These are phyloP conservation scores for Fusarium cicatricum DNA, from an alignment of 2,329 filamentous ascomycete species.

Conservation along the genomic window DNA sequence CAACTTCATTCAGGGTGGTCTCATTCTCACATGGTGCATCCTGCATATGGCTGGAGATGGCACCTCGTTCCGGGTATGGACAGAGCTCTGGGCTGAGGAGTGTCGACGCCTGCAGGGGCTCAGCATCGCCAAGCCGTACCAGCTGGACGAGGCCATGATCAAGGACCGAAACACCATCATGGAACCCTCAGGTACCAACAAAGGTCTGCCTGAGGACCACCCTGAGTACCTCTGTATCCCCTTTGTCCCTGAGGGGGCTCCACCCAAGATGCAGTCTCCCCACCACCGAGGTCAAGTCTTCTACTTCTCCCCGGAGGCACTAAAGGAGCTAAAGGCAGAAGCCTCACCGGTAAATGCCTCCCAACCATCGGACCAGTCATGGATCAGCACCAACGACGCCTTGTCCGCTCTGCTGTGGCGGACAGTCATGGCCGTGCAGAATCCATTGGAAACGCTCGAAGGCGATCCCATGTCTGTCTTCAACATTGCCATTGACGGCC, in stretches of 20 bases:
- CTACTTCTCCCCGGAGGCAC: conserved; percentile 22
- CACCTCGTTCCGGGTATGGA: conserved; percentile 23
- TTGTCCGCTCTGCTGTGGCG: conserved; percentile 27
- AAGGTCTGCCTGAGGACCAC: conserved; percentile 7
- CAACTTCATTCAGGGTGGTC: conserved; percentile 20
- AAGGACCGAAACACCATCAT: conserved; percentile 1
- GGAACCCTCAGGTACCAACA: conserved; percentile 10
- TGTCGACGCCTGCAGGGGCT: conserved; percentile 13
- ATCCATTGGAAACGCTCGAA: conserved; percentile 6
- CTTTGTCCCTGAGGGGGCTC: conserved; percentile 1
- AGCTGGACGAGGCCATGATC: conserved; percentile 11
- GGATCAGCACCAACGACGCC: conserved; percentile 28
- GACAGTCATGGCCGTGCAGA: conserved; percentile 13
- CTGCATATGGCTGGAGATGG: conserved; percentile 25
- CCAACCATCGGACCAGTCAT: conserved; percentile 6
- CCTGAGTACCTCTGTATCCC: conserved; percentile 16
- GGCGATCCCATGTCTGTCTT: conserved; percentile 3
- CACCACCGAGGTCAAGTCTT: conserved; percentile 18
- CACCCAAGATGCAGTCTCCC: conserved; percentile 12
- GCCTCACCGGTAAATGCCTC: conserved; percentile 3
- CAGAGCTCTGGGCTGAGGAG: conserved; percentile 26
- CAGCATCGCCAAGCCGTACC: neutral
- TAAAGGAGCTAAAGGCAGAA: conserved; percentile 9
- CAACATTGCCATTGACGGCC: conserved; percentile 21
- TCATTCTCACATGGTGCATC: conserved; percentile 19